Conservation (phyloP, 2,329 filamentous ascomycete species). For the Zarea fungicola region DNA sequence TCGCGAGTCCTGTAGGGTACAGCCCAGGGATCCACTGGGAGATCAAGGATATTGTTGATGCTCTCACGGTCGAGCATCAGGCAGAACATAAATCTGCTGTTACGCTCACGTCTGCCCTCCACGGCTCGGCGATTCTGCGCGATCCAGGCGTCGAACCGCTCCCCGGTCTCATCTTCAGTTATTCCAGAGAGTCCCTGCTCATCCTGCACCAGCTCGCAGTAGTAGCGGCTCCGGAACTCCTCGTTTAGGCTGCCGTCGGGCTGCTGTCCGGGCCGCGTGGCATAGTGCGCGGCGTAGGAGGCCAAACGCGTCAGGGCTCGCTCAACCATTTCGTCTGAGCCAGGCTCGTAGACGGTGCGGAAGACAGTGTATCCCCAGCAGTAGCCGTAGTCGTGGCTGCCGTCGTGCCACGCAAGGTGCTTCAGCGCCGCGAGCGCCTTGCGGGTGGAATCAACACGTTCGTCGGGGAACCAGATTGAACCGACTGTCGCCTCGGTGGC, state of each 20-base stretch:
- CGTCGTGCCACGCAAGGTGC: conserved; percentile 16
- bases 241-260: conserved; percentile 12
- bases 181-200: conserved; percentile 13
- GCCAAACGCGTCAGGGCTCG: conserved; percentile 17
- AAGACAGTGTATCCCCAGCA: conserved; percentile 21
- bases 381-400: conserved; percentile 19
- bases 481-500: too few relatives aligned
- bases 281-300: conserved; percentile 15
- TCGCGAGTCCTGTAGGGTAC: conserved; percentile 1
- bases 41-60: conserved; percentile 19
- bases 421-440: conserved; percentile 10
- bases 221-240: conserved; percentile 18
- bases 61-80: conserved; percentile 20
- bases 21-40: conserved; percentile 16
- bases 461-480: too few relatives aligned
- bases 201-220: conserved; percentile 18
- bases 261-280: conserved; percentile 11
- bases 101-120: conserved; percentile 7
- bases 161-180: conserved; percentile 15
- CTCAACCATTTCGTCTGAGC: conserved; percentile 15
- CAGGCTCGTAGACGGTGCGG: conserved; percentile 19
- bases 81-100: conserved; percentile 18
- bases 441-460: too few relatives aligned
- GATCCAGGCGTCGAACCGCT: conserved; percentile 18
- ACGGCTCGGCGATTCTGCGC: conserved; percentile 7